Evolutionary conservation across 192 early-diverging fungal species (phyloP).

Genomic region (Dissophora globulifera): DNA sequence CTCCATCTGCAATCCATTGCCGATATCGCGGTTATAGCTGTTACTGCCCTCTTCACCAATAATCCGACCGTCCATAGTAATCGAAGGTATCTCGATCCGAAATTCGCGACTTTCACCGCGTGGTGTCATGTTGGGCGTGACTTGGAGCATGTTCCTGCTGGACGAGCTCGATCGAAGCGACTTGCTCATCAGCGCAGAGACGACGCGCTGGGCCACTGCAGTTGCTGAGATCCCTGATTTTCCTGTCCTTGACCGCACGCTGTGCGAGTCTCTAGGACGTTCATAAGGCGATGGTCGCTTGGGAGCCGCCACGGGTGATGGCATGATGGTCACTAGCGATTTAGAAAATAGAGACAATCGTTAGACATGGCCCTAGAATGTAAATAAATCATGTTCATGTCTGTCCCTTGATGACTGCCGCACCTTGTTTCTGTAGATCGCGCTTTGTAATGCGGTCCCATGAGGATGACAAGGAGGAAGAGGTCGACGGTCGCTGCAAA

Average conservation of each 20-base stretch:
- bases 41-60: too few species aligned
- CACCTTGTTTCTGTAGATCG: constrained; percentile 40
- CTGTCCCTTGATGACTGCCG: too few species aligned
- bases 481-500: not conserved
- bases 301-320: constrained; percentile 5
- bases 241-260: constrained; percentile 10
- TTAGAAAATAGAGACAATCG: not conserved
- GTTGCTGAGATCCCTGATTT: constrained; percentile 9
- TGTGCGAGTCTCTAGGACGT: constrained; percentile 6
- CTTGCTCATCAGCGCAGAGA: constrained; percentile 13
- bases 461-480: constrained; percentile 39
- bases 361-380: too few species aligned
- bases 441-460: constrained; percentile 38
- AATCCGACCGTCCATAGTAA: constrained; percentile 11
- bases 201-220: constrained; percentile 9
- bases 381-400: not conserved
- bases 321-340: constrained; percentile 31
- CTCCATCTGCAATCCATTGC: too few species aligned
- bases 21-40: too few species aligned
- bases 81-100: constrained; percentile 19
- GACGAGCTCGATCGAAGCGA: constrained; percentile 16
- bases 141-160: constrained; percentile 17
- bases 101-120: not conserved
- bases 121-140: constrained; percentile 22
- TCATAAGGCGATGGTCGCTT: constrained; percentile 19